These are phyloP conservation scores for Chlorella ohadii DNA, from an alignment of 139 green algal genomes.

Conservation along the genomic window DNA sequence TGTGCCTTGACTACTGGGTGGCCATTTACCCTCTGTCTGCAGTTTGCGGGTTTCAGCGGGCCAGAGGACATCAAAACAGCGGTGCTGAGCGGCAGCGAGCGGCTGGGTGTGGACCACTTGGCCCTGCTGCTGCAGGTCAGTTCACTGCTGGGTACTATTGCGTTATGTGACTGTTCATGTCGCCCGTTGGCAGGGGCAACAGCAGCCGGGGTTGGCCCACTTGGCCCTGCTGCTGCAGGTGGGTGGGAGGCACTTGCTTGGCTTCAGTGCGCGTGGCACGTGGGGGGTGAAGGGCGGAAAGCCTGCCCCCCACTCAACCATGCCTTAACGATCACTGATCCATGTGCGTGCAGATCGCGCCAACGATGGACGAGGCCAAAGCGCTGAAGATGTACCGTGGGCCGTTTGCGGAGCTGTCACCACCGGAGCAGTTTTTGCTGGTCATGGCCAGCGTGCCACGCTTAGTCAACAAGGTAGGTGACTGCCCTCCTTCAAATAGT, in stretches of 20 bases:
- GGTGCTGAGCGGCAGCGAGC: conserved; percentile 43
- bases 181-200: too few relatives aligned
- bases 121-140: conserved; percentile 57
- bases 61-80: conserved; percentile 37
- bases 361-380: conserved; percentile 58
- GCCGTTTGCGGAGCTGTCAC: conserved; percentile 41
- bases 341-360: conserved; percentile 65
- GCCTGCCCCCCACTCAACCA: too few relatives aligned
- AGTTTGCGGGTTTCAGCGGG: conserved; percentile 23
- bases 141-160: too few relatives aligned
- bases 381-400: conserved; percentile 46
- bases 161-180: too few relatives aligned
- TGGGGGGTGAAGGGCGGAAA: too few relatives aligned
- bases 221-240: too few relatives aligned
- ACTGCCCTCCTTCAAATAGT: too few relatives aligned
- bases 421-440: conserved; percentile 69
- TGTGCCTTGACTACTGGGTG: too few relatives aligned
- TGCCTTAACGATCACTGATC: too few relatives aligned
- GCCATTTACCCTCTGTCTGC: background rate
- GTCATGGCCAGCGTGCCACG: conserved; percentile 62
- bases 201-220: too few relatives aligned
- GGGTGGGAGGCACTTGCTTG: too few relatives aligned
- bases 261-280: too few relatives aligned
- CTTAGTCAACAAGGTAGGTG: conserved; percentile 56
- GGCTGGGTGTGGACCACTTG: conserved; percentile 59